Evolutionary conservation across 176 grass and related monocot genomes (phyloP), one percentile per base, ranked within the genome.

Genomic region (Puya raimondii): DNA sequence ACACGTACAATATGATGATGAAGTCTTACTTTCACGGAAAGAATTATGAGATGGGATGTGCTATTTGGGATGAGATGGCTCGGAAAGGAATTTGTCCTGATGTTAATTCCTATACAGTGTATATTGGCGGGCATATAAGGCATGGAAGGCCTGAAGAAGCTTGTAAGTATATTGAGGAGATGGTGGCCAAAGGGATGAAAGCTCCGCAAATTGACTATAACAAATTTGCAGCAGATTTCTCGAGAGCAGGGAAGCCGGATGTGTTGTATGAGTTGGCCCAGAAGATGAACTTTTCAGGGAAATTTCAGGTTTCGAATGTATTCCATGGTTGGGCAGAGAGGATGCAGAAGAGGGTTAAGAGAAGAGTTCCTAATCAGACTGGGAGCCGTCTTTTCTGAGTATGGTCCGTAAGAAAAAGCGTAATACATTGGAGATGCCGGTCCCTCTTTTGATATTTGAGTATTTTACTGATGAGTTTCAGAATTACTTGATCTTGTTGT

Each of bases 1-100:
- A 90, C 73, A 96, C 93, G n/a, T 96, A 96, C 76, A 92, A 96
- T 76, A 96, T 90, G 84, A 87, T 92, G 79, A 92, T 96, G 92
- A 96, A 92, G 63, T 92, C 84, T 11, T 92, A 81, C 70, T 96
- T 96, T 74, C 65, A 79, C 71, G 82, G 76, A 59, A 92, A 64
- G 70, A 90, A 92, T 21, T 85, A 90, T 71, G 65, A 64, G 64
- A 92, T 90, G 89, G 93, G 93, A 64, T 87, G 84, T 66, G 74
- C 63, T 0, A 70, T 90, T 51, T 96, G 93, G 93, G 86, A 90
- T 18, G 86, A 90, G 71, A 96, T 96, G 86, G 75, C 64, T 16
- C 79, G 3, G 64, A 89, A 74, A 66, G 92, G 92, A 50, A 76
- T 96, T 61, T 96, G 86, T 70, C 93, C 93, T 12, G 81, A 97